Conservation (phyloP, 306 rosid genomes). For the Psophocarpus tetragonolobus region DNA sequence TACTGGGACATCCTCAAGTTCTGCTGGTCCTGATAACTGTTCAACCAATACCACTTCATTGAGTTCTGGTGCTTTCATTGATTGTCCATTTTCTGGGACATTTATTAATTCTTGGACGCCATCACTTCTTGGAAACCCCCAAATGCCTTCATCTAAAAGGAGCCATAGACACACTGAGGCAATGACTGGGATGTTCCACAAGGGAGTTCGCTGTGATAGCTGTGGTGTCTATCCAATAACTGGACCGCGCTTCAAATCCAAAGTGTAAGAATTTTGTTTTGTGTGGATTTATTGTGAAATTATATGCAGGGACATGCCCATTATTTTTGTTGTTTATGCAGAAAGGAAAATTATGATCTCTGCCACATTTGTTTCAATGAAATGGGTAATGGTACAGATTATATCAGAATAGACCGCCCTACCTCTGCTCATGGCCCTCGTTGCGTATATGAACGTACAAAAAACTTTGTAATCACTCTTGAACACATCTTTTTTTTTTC, state of each 20-base stretch:
- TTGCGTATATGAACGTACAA: slow-evolving; percentile 34
- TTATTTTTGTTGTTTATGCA: slow-evolving; percentile 39
- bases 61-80: slow-evolving; percentile 25
- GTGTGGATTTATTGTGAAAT: neutral
- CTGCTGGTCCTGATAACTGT: slow-evolving; percentile 20
- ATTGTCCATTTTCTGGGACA: slow-evolving; percentile 57
- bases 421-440: slow-evolving; percentile 36
- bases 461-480: slow-evolving; percentile 20
- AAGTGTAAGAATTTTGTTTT: slow-evolving; percentile 58
- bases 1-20: slow-evolving; percentile 35
- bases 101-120: slow-evolving; percentile 21
- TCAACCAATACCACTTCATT: slow-evolving; percentile 15
- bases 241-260: slow-evolving; percentile 92
- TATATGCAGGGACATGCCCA: neutral
- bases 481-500: neutral
- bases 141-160: slow-evolving; percentile 49
- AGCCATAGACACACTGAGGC: slow-evolving; percentile 48
- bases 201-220: slow-evolving; percentile 83
- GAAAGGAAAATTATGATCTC: slow-evolving; percentile 82
- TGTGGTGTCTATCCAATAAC: slow-evolving; percentile 90
- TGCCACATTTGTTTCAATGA: slow-evolving; percentile 70
- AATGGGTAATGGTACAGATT: slow-evolving; percentile 63
- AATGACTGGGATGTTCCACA: slow-evolving; percentile 76
- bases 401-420: slow-evolving; percentile 72
- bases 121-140: neutral